These are phyloP conservation scores for Blepharisma undulans DNA, from an alignment of 169 alveolate species.

Conservation along the genomic window DNA sequence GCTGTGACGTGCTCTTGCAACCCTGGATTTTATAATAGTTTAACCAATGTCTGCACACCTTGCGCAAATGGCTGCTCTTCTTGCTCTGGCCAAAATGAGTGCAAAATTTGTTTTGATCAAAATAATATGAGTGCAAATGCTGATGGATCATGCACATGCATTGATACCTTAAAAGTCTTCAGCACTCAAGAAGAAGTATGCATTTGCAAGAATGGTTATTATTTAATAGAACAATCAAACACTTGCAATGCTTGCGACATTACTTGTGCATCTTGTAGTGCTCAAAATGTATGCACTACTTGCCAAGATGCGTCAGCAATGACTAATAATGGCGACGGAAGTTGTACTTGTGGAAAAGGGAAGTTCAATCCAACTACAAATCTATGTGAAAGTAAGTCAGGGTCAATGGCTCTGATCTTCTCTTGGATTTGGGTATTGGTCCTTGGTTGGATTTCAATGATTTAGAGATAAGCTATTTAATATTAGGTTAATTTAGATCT, in stretches of 20 bases:
- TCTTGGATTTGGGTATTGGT: not conserved
- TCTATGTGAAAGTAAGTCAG: not conserved
- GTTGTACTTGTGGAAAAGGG: not conserved
- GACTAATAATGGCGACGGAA: not conserved
- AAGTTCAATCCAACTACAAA: not conserved
- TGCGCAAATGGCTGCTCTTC: not conserved
- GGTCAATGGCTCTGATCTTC: not conserved
- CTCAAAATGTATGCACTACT: not conserved
- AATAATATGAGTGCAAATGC: not conserved
- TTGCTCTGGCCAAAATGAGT: not conserved
- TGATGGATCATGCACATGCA: not conserved
- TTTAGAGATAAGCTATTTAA: not conserved
- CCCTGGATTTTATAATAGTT: not conserved
- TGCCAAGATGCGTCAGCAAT: not conserved
- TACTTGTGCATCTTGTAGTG: not conserved
- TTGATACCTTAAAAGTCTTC: not conserved
- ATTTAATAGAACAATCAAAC: not conserved
- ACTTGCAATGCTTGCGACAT: not conserved
- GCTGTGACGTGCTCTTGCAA: not conserved
- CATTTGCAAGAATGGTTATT: not conserved
- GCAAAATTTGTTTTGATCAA: not conserved
- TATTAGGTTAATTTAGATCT: not conserved
- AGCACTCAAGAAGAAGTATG: not conserved
- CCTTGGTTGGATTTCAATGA: not conserved
- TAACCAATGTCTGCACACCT: not conserved